Base-by-base conservation (phyloP, 1,284 basidiomycete genomes). In the Amylostereum areolatum region DNA sequence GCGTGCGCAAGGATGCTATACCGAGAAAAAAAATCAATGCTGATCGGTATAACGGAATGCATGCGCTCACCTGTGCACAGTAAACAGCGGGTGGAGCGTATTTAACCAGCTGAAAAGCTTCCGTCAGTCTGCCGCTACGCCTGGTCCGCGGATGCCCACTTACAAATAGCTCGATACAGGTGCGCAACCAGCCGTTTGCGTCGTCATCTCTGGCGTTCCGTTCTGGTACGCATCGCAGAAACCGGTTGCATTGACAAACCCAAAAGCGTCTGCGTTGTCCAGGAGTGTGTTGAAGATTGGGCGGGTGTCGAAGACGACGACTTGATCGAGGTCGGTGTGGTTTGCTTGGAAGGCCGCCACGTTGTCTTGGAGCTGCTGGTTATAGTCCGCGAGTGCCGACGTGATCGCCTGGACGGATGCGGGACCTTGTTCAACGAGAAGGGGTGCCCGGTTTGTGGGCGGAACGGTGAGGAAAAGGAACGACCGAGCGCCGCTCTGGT, bases 381-480 rank as follows among this genome's bases (percentile, higher is more conserved):
- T 84, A 66, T 77, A 83, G 57, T 75, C 69, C 5, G 65, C 65
- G 18, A 81, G 67, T 36, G 72, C 65, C 7, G 67, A 52, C 3
- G 62, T 66, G 54, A 82, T 69, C 28, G 62, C 61, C 0, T 63
- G 50, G 27, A 68, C 67, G 10, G 65, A 64, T 1, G 58, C 51
- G 1, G 62, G 48, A 4, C 80, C 80, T 67, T 80, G 77, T 54
- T 70, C 66, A 28, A 81, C 51, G 50, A 74, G 62, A 10, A 81
- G 68, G 1, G 83, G 83, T 0, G 81, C 71, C 43, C 80, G 74
- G 57, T 85, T 71, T 27, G 73, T 75, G 6, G 81, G 80, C 1
- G 82, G 83, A 8, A 85, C 81, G n/a, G 78, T 83, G 40, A 85
- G 66, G 68, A 85, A 81, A 11, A 84, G 65, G 66, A 84, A 85